Evolutionary conservation across 495 filamentous ascomycete species (phyloP).

Genomic region (Paragyromitra xinjiangensis): DNA sequence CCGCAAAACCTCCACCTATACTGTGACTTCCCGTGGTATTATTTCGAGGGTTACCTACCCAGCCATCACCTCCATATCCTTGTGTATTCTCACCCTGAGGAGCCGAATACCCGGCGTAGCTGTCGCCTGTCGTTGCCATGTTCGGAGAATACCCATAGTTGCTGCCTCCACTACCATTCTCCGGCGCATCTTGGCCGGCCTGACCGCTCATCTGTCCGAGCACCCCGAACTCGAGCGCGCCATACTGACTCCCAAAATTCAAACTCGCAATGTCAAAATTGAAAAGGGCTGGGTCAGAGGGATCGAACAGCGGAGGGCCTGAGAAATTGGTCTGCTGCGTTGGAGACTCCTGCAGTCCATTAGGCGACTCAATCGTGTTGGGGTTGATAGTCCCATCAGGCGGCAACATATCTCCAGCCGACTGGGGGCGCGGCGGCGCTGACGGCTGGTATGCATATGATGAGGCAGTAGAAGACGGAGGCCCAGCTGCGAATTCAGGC

Average conservation of each 20-base stretch:
- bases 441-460: constrained; percentile 51
- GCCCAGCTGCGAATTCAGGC: constrained; percentile 50
- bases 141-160: constrained; percentile 55
- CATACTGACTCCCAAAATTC: constrained; percentile 96
- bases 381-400: constrained; percentile 58
- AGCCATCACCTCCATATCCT: constrained; percentile 40
- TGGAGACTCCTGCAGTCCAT: constrained; percentile 48
- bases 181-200: constrained; percentile 49
- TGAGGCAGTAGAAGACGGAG: constrained; percentile 41
- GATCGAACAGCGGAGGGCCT: constrained; percentile 67
- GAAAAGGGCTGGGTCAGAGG: constrained; percentile 87
- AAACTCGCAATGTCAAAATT: constrained; percentile 93
- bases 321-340: constrained; percentile 49
- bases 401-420: constrained; percentile 51
- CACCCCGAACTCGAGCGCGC: constrained; percentile 91
- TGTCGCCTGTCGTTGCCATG: constrained; percentile 47
- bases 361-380: constrained; percentile 55
- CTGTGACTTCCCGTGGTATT: constrained; percentile 42
- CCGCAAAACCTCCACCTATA: constrained; percentile 59
- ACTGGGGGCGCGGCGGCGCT: constrained; percentile 28
- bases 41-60: constrained; percentile 42
- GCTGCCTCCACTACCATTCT: constrained; percentile 46
- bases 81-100: constrained; percentile 48
- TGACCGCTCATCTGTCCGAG: constrained; percentile 89
- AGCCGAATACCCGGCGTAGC: constrained; percentile 54